A percentile compares a stretch with the other conserved stretches of the same genome.
These are phyloP conservation scores for Stagonosporopsis chrysanthemi DNA, from an alignment of 2,329 filamentous ascomycete genomes.

Conservation along the genomic window DNA sequence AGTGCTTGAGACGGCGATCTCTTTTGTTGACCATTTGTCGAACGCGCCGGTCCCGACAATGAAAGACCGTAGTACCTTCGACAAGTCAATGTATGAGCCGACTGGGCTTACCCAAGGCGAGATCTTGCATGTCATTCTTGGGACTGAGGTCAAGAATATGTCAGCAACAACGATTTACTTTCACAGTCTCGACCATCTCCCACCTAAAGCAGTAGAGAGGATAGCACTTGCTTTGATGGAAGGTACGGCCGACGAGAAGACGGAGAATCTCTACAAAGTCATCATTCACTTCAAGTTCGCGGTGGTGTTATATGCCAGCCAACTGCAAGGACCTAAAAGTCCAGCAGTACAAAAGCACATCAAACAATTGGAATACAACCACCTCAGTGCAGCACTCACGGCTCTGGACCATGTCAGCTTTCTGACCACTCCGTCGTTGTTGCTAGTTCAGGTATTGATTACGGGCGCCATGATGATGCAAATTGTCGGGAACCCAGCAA, in stretches of 20 bases:
- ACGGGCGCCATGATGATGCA: conserved; percentile 45
- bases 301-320: conserved; percentile 34
- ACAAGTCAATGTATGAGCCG: conserved; percentile 32
- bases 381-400: conserved; percentile 40
- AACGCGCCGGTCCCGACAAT: conserved; percentile 30
- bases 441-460: conserved; percentile 41
- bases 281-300: conserved; percentile 44
- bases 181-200: conserved; percentile 40
- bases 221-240: conserved; percentile 42
- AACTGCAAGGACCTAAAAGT: conserved; percentile 34
- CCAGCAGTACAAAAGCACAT: conserved; percentile 35
- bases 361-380: conserved; percentile 36
- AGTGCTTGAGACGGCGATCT: conserved; percentile 42
- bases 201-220: conserved; percentile 38
- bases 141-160: conserved; percentile 28
- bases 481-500: conserved; percentile 43
- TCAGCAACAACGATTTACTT: conserved; percentile 29
- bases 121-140: conserved; percentile 38
- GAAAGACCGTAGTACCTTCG: conserved; percentile 36
- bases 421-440: conserved; percentile 36
- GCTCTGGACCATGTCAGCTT: conserved; percentile 41
- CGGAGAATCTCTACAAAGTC: conserved; percentile 40
- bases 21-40: conserved; percentile 42
- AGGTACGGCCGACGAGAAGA: conserved; percentile 38
- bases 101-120: conserved; percentile 38